Evolutionary conservation across 2,329 filamentous ascomycete species (phyloP).

Genomic region (Ophiostoma australiae): DNA sequence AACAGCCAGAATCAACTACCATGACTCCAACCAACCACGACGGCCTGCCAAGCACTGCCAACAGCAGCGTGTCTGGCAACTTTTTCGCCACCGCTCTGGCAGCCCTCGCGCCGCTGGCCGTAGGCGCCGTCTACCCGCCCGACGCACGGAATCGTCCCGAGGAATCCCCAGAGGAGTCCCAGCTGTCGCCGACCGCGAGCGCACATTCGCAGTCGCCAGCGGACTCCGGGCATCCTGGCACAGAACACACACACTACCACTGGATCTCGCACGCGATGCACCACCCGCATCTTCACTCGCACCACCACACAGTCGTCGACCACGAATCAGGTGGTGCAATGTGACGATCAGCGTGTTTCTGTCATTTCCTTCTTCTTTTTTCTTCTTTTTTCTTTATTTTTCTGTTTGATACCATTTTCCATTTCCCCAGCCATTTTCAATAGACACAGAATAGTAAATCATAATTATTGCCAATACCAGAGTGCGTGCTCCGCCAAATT

Average conservation of each 20-base stretch:
- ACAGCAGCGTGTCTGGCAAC: background rate
- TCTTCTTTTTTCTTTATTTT: background rate
- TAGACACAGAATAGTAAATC: no score
- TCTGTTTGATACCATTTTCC: background rate
- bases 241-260: background rate
- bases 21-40: background rate
- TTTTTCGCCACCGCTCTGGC: background rate
- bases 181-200: background rate
- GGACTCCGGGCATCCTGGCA: no score
- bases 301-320: background rate
- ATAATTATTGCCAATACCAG: no score
- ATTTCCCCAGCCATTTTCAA: no score
- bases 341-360: background rate
- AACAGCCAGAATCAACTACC: background rate
- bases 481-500: no score
- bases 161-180: background rate
- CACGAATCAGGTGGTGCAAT: background rate
- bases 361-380: background rate
- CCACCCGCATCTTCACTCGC: background rate
- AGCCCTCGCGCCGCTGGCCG: background rate
- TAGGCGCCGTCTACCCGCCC: background rate
- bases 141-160: background rate
- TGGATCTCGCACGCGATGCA: conserved; percentile 1
- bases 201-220: background rate
- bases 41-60: background rate